Evolutionary conservation across 352 stramenopile genomes (phyloP), one percentile per base, ranked within the genome.

Genomic region (Pythium pyrilobum): DNA sequence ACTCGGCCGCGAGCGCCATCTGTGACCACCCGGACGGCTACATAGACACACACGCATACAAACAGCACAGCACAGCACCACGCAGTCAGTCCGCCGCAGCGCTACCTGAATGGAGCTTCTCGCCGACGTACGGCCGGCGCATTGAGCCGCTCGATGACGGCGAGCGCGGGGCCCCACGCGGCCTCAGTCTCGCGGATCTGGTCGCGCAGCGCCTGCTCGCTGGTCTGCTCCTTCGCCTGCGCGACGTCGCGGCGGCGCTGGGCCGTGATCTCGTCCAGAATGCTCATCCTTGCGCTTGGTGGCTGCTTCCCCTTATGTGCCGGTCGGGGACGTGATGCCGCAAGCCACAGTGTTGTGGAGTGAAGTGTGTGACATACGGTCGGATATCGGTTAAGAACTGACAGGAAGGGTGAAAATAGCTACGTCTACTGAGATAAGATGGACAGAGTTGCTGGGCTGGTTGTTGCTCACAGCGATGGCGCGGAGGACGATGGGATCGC

Each of bases 1-100:
- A 99, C 77, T 99, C 97, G 13, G 96, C 96, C 1, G 97, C 97
- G 18, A 99, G 77, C 23, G 93, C 89, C 61, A 99, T 85, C 34
- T 80, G 56, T 24, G 69, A 73, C 66, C 77, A 89, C 10, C 77
- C 74, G 25, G 69, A 55, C 18, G 71, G 74, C 79, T 89, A n/a
- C 16, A 58, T 25, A 27, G 37, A 15, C 10, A 44, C 21, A 61
- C 20, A 43, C 44, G 2, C n/a, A 68, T 1, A 47, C 25, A 15
- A 18, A 3, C 24, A 23, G 47, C 41, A 11, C 16, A 57, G 33
- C 15, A 29, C 25, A 68, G 7, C 44, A 42, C 27, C 24, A 7
- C 5, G 20, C 33, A 31, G 10, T 27, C 40, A 10, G 37, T n/a
- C n/a, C n/a, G n/a, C n/a, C n/a, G n/a, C n/a, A n/a, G n/a, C n/a